Evolutionary conservation across 2,329 filamentous ascomycete genomes (phyloP).

Genomic region (Colletotrichum cuscutae): DNA sequence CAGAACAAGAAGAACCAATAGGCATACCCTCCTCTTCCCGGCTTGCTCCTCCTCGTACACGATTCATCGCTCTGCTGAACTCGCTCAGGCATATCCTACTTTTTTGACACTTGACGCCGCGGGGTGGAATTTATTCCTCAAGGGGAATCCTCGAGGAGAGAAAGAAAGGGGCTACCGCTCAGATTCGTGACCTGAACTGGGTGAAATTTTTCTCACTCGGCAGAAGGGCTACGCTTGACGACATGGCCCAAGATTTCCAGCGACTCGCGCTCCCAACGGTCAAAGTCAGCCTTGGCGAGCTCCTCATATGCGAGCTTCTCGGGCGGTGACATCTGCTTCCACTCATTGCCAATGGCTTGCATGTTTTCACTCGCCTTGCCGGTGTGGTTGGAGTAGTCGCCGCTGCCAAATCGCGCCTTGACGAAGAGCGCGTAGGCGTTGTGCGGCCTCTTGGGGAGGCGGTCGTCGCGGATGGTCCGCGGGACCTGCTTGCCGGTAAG

Average conservation of each 20-base stretch:
- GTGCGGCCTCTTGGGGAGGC: slow-evolving; percentile 53
- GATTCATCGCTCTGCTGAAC: neutral
- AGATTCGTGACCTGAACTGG: neutral
- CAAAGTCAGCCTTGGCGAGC: slow-evolving; percentile 41
- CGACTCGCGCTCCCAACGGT: slow-evolving; percentile 45
- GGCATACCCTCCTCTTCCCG: neutral
- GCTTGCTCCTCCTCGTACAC: neutral
- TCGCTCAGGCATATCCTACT: neutral
- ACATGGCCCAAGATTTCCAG: slow-evolving; percentile 36
- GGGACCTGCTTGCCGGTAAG: slow-evolving; percentile 38
- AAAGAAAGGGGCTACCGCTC: neutral
- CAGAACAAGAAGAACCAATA: neutral
- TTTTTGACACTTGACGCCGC: neutral
- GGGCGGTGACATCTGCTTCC: slow-evolving; percentile 52
- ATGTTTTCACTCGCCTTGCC: slow-evolving; percentile 34
- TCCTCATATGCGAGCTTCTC: slow-evolving; percentile 55
- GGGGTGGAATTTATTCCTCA: neutral
- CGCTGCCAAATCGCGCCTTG: slow-evolving; percentile 49
- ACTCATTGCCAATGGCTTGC: slow-evolving; percentile 48
- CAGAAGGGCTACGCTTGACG: neutral
- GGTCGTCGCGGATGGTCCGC: slow-evolving; percentile 55
- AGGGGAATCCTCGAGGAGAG: no score
- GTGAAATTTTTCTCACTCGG: neutral
- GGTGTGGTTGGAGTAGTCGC: slow-evolving; percentile 34
- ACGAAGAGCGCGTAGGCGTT: slow-evolving; percentile 50